Conservation (phyloP, 768 basidiomycete species). For the Hericium coralloides region DNA sequence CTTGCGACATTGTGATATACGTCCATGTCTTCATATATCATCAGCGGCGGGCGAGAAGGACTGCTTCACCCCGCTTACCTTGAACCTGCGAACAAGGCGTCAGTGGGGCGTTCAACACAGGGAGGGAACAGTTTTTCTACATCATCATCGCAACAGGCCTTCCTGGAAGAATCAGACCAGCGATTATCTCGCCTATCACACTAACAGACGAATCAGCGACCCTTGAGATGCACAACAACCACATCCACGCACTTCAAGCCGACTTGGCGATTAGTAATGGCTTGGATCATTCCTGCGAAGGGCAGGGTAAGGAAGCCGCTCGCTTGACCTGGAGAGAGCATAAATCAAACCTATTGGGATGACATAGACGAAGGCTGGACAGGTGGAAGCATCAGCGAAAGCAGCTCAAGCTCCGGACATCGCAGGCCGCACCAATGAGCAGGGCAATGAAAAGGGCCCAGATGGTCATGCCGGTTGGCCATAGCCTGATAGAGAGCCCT, state of each 20-base stretch:
- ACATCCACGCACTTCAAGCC: slow-evolving; percentile 34
- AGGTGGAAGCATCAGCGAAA: neutral
- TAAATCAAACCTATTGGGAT: slow-evolving; percentile 56
- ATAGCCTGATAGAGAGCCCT: slow-evolving; percentile 47
- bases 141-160: slow-evolving; percentile 72
- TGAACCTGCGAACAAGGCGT: slow-evolving; percentile 4
- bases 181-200: slow-evolving; percentile 66
- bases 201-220: slow-evolving; percentile 19
- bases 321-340: slow-evolving; percentile 3
- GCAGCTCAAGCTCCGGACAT: neutral
- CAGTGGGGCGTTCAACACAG: neutral
- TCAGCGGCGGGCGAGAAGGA: neutral
- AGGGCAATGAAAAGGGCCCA: slow-evolving; percentile 55
- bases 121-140: slow-evolving; percentile 34
- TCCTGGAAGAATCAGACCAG: slow-evolving; percentile 50
- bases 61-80: neutral
- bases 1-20: slow-evolving; percentile 52
- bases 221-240: neutral
- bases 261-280: slow-evolving; percentile 71
- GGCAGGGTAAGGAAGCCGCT: neutral
- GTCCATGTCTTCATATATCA: slow-evolving; percentile 41
- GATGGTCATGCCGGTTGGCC: slow-evolving; percentile 56
- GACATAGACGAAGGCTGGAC: slow-evolving; percentile 43
- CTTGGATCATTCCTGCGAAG: slow-evolving; percentile 52
- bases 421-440: slow-evolving; percentile 21